Base-by-base conservation (phyloP, 345 rosid genomes). In the Microthlaspi erraticum region DNA sequence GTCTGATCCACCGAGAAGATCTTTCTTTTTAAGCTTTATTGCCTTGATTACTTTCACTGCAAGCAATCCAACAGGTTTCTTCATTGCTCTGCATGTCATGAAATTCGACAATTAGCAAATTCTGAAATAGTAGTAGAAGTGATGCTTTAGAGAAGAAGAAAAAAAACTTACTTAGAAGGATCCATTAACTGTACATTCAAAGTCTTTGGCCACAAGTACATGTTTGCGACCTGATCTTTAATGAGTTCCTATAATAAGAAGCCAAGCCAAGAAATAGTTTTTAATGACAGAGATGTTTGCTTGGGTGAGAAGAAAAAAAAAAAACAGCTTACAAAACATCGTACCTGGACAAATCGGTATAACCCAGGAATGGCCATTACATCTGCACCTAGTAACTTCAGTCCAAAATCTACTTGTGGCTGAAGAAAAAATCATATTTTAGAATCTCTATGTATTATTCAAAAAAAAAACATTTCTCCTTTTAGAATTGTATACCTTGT, bases 321-420 rank as follows among this genome's bases (percentile, higher is more conserved):
- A 14, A 7, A 10, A 57, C 66, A 64, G 48, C 57, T 43, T 31
- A 5, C 7, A 56, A 48, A 52, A 17, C 16, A 0, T 64, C 5
- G 48, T 74, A 94, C 99, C 86, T 89, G 96, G 70, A 89, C 92
- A 79, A 88, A 79, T 32, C 87, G 62, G 70, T 89, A 89, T 23
- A 91, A 77, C 41, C 98, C 99, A 68, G 99, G 99, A 62, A 94
- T 89, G 60, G 99, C 79, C 99, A 94, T 94, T 64, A 85, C 87
- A 81, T 94, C 99, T 34, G 83, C 95, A 23, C 98, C 99, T 1
- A 91, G 80, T 68, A 94, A 74, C 82, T 87, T 94, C 13, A 94
- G 81, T 34, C 99, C 99, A 79, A 91, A 91, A 80, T 94, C 98
- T 10, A 94, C 88, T 68, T 94, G 93, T 26, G 98, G 99, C 99